A percentile compares a stretch with the other conserved stretches of the same genome.
Conservation (phyloP, 371 early-diverging fungal genomes). For the Mucor sp. region DNA sequence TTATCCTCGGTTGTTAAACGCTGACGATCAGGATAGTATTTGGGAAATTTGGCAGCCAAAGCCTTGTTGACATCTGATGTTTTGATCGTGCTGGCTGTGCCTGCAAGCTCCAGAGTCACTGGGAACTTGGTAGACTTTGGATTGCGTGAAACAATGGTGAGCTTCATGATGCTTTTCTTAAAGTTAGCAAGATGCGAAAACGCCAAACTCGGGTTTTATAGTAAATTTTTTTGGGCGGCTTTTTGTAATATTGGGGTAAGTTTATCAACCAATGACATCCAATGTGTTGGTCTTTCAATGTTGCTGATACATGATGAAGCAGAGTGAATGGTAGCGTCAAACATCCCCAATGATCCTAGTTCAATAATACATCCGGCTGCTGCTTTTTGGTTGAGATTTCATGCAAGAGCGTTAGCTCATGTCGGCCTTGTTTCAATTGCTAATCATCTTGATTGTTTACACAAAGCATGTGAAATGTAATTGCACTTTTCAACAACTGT, state of each 20-base stretch:
- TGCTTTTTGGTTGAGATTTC: not conserved
- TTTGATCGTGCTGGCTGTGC: slow-evolving; percentile 32
- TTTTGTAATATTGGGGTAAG: not conserved
- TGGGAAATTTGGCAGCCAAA: slow-evolving; percentile 61
- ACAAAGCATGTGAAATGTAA: not conserved
- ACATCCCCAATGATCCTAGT: not conserved
- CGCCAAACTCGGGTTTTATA: slow-evolving; percentile 4
- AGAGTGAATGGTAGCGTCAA: not conserved
- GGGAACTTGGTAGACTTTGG: slow-evolving; percentile 56
- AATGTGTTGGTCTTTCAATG: not conserved
- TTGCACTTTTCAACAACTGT: not conserved
- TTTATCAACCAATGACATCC: not conserved
- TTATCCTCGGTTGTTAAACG: slow-evolving; percentile 69
- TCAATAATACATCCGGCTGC: not conserved
- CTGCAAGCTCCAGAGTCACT: slow-evolving; percentile 61
- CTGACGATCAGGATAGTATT: slow-evolving; percentile 75
- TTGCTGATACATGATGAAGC: not conserved
- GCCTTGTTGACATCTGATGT: slow-evolving; percentile 35
- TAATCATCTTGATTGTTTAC: not conserved
- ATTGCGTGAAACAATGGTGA: slow-evolving; percentile 47
- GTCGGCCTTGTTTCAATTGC: not conserved
- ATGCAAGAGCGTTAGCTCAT: not conserved
- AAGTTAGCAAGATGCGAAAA: slow-evolving; percentile 5
- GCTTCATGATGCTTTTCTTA: slow-evolving; percentile 36
- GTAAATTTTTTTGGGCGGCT: not conserved